Base-by-base conservation (phyloP, 257 asterid species). In the Solanum chiquidenum region DNA sequence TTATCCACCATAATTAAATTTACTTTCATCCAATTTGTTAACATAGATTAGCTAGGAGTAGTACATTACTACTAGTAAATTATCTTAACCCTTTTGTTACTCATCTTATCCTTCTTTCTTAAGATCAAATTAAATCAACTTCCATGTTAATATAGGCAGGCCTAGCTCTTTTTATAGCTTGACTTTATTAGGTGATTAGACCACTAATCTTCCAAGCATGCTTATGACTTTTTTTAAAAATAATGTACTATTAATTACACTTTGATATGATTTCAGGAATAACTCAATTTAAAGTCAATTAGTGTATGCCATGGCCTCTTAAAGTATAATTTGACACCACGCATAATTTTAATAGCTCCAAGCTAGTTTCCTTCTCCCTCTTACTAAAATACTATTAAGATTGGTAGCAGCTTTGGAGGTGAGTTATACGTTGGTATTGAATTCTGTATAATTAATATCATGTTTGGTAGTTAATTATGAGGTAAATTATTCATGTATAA, bases 1-100 rank as follows among this genome's bases (percentile, higher is more conserved):
- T 89, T 91, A 91, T 90, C 90, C 90, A 84, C 91, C 69, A 49
- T 34, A 83, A 34, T 84, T 84, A 27, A 9, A 52, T 12, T 25
- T 83, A 83, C n/a, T 86, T 86, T 86, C 0, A 3, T 20, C 66
- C 66, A 58, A 58, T 58, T 20, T 1, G 66, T 20, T 58, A 55
- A 58, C 66, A 7, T 58, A 52, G 60, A 52, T 2, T 52, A 58
- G 66, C 66, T 58, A 58, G 66, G 25, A 58, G 9, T 58, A 58
- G 66, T 7, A 58, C 64, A 55, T 55, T 3, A 20, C 20, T 55
- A 55, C 4, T 55, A 20, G 12, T 58, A 58, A 3, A 58, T 20
- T 58, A 58, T 7, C 12, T 58, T 58, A 58, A 58, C 25, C 66
- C 25, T 58, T 58, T 58, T 58, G 11, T 58, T 20, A 20, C 25